Evolutionary conservation across 139 green algal species (phyloP).

Genomic region (Prasinococcaceae sp.): DNA sequence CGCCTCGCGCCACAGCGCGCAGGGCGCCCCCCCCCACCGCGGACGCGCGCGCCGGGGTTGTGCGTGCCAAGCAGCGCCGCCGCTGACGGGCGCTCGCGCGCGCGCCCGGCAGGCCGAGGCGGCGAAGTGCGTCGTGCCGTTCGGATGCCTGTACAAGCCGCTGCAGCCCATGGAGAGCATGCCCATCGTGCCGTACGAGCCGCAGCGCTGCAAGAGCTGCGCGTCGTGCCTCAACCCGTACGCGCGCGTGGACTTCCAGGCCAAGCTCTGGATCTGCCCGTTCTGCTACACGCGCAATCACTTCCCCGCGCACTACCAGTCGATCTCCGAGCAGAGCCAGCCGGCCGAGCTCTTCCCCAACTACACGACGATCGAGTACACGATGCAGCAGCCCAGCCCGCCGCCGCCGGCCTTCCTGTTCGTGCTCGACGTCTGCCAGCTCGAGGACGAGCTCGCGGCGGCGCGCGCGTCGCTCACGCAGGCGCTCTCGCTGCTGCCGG

Average conservation of each 20-base stretch:
- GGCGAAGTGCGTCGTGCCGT: constrained; percentile 89
- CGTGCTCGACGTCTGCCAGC: constrained; percentile 80
- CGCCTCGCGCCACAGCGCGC: too few species aligned
- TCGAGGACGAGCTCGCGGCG: constrained; percentile 65
- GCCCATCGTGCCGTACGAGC: constrained; percentile 72
- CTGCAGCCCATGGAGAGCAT: constrained; percentile 38
- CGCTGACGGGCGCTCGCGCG: too few species aligned
- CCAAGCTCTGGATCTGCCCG: constrained; percentile 89
- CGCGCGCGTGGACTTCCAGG: constrained; percentile 71
- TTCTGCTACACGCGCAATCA: constrained; percentile 90
- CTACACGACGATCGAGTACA: constrained; percentile 96
- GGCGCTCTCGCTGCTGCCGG: constrained; percentile 34
- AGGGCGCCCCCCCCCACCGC: too few species aligned
- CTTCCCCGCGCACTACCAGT: constrained; percentile 88
- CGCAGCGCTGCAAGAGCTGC: constrained; percentile 86
- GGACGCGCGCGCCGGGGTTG: too few species aligned
- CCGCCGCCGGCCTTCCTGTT: constrained; percentile 82
- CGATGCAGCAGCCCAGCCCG: constrained; percentile 24
- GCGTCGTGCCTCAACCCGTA: constrained; percentile 84
- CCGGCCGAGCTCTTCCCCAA: constrained; percentile 90
- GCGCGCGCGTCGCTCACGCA: constrained; percentile 52
- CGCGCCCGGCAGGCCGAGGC: constrained; percentile 78
- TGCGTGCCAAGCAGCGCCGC: too few species aligned
- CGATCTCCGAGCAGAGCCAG: constrained; percentile 63
- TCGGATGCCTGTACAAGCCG: constrained; percentile 79